Conservation (phyloP, 139 green algal species). For the Mesostigma viride region DNA sequence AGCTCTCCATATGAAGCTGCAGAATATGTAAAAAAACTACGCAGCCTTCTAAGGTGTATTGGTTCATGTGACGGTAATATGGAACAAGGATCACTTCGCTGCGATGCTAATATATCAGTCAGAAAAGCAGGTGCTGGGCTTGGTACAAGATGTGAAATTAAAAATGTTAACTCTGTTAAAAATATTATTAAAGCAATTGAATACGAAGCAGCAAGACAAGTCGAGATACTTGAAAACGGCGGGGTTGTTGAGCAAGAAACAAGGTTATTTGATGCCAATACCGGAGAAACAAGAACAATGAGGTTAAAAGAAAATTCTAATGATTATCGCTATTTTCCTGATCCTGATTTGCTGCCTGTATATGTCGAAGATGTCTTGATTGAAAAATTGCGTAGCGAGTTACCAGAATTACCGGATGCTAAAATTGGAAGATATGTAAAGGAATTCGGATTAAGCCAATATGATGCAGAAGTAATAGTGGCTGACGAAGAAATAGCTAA, state of each 20-base stretch:
- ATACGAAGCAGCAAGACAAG: background rate
- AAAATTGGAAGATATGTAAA: too few species aligned
- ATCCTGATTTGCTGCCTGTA: constrained; percentile 16
- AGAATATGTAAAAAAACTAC: constrained; percentile 14
- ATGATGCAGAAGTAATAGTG: too few species aligned
- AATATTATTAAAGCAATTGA: constrained; percentile 1
- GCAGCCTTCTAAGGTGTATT: constrained; percentile 11
- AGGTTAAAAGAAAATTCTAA: background rate
- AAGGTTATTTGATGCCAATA: constrained; percentile 12
- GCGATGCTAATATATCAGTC: constrained; percentile 22
- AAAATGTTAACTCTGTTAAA: constrained; percentile 18
- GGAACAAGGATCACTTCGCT: constrained; percentile 17
- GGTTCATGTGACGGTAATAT: constrained; percentile 22
- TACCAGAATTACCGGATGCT: too few species aligned
- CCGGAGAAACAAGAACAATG: constrained; percentile 2
- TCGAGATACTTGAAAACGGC: background rate
- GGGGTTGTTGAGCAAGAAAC: constrained; percentile 4
- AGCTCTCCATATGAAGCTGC: constrained; percentile 12
- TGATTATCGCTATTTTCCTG: constrained; percentile 14
- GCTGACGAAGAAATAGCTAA: too few species aligned
- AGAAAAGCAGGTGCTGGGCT: constrained; percentile 6
- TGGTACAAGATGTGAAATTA: constrained; percentile 18
- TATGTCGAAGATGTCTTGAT: too few species aligned
- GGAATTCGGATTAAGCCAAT: too few species aligned
- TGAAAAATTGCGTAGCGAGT: too few species aligned